Conservation (phyloP, 2,329 filamentous ascomycete species). For the Beauveria asiatica region DNA sequence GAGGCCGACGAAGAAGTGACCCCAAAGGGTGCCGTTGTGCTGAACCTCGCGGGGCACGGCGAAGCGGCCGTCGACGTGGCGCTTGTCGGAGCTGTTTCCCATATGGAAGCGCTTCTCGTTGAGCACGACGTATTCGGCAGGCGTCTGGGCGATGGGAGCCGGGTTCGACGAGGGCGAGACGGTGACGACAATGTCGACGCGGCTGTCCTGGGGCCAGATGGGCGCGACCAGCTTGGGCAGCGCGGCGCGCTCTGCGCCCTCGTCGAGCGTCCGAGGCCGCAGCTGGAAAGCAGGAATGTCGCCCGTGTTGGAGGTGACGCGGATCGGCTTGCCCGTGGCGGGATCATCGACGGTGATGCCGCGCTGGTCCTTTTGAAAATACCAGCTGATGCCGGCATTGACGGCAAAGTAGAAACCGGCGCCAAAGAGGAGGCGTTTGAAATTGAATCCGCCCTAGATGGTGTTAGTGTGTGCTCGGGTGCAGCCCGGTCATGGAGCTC, state of each 20-base stretch:
- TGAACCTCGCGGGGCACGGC: constrained; percentile 71
- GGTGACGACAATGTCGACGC: constrained; percentile 77
- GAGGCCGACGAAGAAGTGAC: constrained; percentile 83
- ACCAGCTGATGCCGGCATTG: constrained; percentile 49
- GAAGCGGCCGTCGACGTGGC: constrained; percentile 70
- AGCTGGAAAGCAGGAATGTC: constrained; percentile 56
- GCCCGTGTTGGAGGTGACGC: constrained; percentile 44
- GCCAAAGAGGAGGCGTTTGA: constrained; percentile 42
- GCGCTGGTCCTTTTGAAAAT: constrained; percentile 38
- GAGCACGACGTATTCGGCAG: constrained; percentile 63
- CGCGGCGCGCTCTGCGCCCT: constrained; percentile 53
- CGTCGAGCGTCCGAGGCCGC: constrained; percentile 51
- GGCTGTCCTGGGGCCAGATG: constrained; percentile 75
- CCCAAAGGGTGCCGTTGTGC: constrained; percentile 88
- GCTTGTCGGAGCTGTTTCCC: constrained; percentile 70
- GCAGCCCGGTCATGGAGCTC: neutral
- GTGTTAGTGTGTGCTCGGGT: neutral
- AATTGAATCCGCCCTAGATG: constrained; percentile 25
- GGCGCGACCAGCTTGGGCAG: constrained; percentile 69
- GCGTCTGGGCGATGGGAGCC: constrained; percentile 55
- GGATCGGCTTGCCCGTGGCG: constrained; percentile 40
- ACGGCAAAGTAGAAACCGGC: constrained; percentile 49
- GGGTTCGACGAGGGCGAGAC: constrained; percentile 68
- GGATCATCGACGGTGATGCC: constrained; percentile 42
- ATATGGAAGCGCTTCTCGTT: constrained; percentile 73